Percentiles rank a stretch among this genome's conserved stretches.
Evolutionary conservation across 305 asterid species (phyloP).

Genomic region (Fraxinus sp.): DNA sequence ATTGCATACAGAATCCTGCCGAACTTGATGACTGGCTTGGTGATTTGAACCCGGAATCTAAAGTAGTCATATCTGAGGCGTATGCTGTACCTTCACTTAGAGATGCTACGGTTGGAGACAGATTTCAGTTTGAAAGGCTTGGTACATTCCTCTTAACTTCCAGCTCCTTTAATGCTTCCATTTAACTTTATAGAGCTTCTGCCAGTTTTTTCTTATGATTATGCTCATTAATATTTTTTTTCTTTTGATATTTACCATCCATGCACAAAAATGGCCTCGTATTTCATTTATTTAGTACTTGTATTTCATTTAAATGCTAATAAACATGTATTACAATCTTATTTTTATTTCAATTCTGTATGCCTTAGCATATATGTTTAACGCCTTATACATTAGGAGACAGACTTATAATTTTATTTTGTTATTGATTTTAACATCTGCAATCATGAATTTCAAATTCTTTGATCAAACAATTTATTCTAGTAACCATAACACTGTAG

Average conservation of each 20-base stretch:
- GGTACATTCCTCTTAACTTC: slow-evolving; percentile 43
- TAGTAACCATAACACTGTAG: neutral
- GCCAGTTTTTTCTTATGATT: neutral
- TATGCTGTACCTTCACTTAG: slow-evolving; percentile 67
- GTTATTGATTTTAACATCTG: neutral
- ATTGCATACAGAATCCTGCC: slow-evolving; percentile 62
- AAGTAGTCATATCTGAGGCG: slow-evolving; percentile 59
- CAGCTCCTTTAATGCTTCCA: neutral
- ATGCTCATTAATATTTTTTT: neutral
- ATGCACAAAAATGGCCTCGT: neutral
- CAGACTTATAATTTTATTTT: neutral
- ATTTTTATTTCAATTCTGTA: neutral
- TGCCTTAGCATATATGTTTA: neutral
- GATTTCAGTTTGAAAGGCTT: slow-evolving; percentile 87
- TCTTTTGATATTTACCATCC: neutral
- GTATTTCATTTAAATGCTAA: neutral
- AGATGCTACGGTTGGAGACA: slow-evolving; percentile 62
- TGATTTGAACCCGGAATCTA: slow-evolving; percentile 76
- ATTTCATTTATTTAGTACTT: neutral
- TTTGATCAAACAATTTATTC: neutral
- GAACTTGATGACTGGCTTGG: slow-evolving; percentile 86
- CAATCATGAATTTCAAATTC: neutral
- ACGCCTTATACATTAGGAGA: neutral
- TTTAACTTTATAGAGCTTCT: neutral
- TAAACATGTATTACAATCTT: neutral